Percentiles rank a stretch among this genome's conserved stretches.
phyloP scores from a whole-genome alignment of 2,329 filamentous ascomycete species.

The Apiospora phragmitis region DNA sequence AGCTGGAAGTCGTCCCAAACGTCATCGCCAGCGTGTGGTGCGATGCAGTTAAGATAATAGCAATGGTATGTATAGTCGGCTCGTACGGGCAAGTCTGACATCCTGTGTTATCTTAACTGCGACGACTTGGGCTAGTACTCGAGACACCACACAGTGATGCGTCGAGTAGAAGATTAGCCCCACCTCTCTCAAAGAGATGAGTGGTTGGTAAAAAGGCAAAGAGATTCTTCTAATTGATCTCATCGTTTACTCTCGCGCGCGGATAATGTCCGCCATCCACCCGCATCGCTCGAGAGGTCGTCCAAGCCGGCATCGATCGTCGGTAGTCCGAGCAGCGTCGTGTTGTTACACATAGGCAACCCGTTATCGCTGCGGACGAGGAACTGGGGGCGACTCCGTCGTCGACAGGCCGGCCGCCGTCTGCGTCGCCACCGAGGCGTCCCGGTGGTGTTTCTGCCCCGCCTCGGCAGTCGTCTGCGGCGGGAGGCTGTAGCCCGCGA shows the following conservation, averaged over 20 bases:
- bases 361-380: conserved; percentile 29
- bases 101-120: no score
- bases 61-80: no score
- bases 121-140: background rate
- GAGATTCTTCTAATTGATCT: no score
- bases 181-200: background rate
- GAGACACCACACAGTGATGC: no score
- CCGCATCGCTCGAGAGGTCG: conserved; percentile 45
- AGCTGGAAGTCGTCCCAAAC: no score
- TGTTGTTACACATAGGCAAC: conserved; percentile 23
- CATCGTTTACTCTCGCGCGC: background rate
- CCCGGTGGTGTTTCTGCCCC: conserved; percentile 6
- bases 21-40: no score
- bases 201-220: background rate
- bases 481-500: conserved; percentile 52
- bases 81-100: no score
- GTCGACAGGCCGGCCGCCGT: background rate
- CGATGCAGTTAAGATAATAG: no score
- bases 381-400: conserved; percentile 29
- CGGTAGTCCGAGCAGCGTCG: conserved; percentile 26
- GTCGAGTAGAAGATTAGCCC: background rate
- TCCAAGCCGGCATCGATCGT: conserved; percentile 35
- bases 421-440: background rate
- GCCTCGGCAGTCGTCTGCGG: conserved; percentile 19
- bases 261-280: conserved; percentile 52